Evolutionary conservation across 1,139 yeast genomes (phyloP).

Genomic region (Starmera stellimalicola): DNA sequence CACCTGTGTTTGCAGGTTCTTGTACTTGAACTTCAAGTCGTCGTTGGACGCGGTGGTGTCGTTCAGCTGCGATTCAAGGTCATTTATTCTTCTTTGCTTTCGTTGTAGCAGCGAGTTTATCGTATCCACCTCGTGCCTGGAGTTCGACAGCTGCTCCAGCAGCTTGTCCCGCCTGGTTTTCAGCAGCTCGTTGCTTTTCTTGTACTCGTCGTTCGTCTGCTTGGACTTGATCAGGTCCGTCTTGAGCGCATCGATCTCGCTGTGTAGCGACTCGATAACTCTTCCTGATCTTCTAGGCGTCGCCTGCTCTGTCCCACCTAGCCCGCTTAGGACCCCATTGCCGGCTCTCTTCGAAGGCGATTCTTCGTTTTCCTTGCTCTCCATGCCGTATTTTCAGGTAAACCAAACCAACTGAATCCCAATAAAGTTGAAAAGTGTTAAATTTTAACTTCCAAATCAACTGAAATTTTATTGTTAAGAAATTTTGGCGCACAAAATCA

Average conservation of each 20-base stretch:
- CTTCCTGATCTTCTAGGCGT: constrained; percentile 25
- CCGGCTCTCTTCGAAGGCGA: not conserved
- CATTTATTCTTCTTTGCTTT: constrained; percentile 54
- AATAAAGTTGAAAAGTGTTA: too few relatives aligned
- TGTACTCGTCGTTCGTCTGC: constrained; percentile 35
- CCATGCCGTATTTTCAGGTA: too few relatives aligned
- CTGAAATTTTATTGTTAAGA: too few relatives aligned
- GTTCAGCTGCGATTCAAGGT: constrained; percentile 47
- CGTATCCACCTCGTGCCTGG: constrained; percentile 65
- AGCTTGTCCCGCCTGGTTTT: constrained; percentile 47
- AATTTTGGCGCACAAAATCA: too few relatives aligned
- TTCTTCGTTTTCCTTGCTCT: not conserved
- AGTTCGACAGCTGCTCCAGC: constrained; percentile 58
- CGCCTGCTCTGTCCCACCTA: not conserved
- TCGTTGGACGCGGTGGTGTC: constrained; percentile 37
- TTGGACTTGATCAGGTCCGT: constrained; percentile 44
- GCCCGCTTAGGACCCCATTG: not conserved
- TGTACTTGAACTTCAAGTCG: constrained; percentile 35
- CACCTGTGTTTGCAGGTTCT: constrained; percentile 40
- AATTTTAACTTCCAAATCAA: too few relatives aligned
- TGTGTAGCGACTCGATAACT: constrained; percentile 51
- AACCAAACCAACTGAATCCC: too few relatives aligned
- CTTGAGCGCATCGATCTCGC: constrained; percentile 46
- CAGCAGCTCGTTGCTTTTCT: constrained; percentile 39
- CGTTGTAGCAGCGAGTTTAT: constrained; percentile 51